Evolutionary conservation across 2,329 filamentous ascomycete genomes (phyloP), one percentile per base, ranked within the genome.

Genomic region (Raffaelea arxii): DNA sequence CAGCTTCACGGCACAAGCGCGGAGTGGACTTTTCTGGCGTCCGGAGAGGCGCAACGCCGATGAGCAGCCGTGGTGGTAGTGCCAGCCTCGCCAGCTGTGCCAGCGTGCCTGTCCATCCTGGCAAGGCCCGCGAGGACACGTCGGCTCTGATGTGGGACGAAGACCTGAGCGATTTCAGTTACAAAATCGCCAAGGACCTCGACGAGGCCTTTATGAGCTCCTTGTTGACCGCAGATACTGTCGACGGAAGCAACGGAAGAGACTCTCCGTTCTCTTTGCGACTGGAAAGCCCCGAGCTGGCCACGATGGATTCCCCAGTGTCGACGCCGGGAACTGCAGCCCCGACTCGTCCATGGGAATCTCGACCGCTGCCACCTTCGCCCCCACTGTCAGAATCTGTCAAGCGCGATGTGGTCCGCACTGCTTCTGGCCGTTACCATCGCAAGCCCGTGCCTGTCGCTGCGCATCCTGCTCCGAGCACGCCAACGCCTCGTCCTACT

Each of bases 191-290:
- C 43, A 87, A 88, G 62, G 86, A 92, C 49, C 94, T 90, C 58
- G 90, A 97, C 58, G 86, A 92, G 57, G 90, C 90, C 1, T 96
- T 97, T 68, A 90, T 87, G 58, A 80, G 84, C 55, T 74, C 71
- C 10, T 54, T 77, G 11, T 63, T 75, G 25, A 55, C 59, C 1
- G 51, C 44, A 11, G 51, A 53, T 14, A 45, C 30, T 23, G 45
- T 24, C 3, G 51, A 51, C 14, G 49, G 49, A 10, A 48, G 48
- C 3, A 48, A 50, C n/a, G 62, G 24, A 61, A 65, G 47, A 60
- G 46, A 63, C 3, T 70, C 64, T 4, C 67, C 69, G 0, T 66
- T 72, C 49, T 68, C 68, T 2, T 60, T 72, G 23, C 65, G 61
- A 4, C 57, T 70, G 3, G 65, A 62, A 5, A 59, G 58, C 4